Percentiles rank a stretch among this genome's conserved stretches.
phyloP scores from a whole-genome alignment of 2,329 filamentous ascomycete species.

The Pseudocercospora vitis region DNA sequence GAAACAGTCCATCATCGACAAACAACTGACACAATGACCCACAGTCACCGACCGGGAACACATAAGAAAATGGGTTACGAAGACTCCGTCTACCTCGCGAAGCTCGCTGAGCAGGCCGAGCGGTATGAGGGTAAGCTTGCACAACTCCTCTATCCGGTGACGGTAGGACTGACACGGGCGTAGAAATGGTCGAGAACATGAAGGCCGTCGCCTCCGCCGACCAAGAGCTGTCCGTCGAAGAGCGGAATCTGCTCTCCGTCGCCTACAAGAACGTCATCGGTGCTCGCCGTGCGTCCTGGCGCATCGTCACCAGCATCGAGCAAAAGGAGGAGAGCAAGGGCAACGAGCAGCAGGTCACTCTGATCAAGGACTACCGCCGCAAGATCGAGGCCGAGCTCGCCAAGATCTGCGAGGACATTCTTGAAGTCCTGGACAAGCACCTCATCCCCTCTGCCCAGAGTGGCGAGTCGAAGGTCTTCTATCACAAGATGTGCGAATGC shows the following conservation, averaged over 20 bases:
- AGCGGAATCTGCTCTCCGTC: slow-evolving; percentile 95
- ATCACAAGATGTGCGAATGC: slow-evolving; percentile 92
- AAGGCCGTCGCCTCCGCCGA: slow-evolving; percentile 89
- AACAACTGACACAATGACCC: slow-evolving; percentile 8
- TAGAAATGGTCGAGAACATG: slow-evolving; percentile 99
- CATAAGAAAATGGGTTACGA: slow-evolving; percentile 82
- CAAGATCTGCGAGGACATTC: slow-evolving; percentile 97
- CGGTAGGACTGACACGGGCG: slow-evolving; percentile 37
- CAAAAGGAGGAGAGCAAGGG: slow-evolving; percentile 99
- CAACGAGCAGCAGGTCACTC: slow-evolving; percentile 82
- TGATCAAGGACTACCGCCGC: slow-evolving; percentile 97
- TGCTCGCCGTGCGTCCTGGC: slow-evolving; percentile 94
- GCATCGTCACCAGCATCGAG: slow-evolving; percentile 97
- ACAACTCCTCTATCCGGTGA: slow-evolving; percentile 7
- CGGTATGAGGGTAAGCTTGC: slow-evolving; percentile 83
- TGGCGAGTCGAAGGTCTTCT: slow-evolving; percentile 99
- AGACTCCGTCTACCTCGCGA: slow-evolving; percentile 98
- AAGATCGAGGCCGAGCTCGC: slow-evolving; percentile 97
- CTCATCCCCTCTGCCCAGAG: slow-evolving; percentile 91
- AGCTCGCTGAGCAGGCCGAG: slow-evolving; percentile 99
- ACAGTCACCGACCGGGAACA: slow-evolving; percentile 15
- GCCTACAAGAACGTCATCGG: slow-evolving; percentile 99
- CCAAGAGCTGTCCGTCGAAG: slow-evolving; percentile 71
- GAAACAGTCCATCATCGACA: slow-evolving; percentile 1
- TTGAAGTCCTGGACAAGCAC: slow-evolving; percentile 90